Base-by-base conservation (phyloP, 2,329 filamentous ascomycete genomes). In the Talaromyces sp. region DNA sequence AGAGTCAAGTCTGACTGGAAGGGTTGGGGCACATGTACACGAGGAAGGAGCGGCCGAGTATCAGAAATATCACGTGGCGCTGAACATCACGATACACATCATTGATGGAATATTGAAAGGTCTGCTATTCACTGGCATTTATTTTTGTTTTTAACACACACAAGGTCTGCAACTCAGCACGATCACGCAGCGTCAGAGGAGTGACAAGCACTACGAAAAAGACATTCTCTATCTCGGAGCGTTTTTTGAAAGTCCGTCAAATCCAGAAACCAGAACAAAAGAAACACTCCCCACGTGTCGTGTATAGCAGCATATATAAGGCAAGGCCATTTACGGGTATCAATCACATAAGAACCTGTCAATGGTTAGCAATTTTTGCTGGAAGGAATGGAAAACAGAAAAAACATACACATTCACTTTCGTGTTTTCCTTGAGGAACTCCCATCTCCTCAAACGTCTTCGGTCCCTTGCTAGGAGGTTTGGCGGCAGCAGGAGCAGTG, bases 401-500 rank as follows among this genome's bases (percentile, higher is more conserved):
- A 35, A 24, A n/a, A 80, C 84, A 79, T 85, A 97, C 92, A 80
- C 93, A 99, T 76, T 97, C 92, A 66, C 85, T 85, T n/a, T 96
- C 90, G 63, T 88, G 84, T 75, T 94, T 92, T 54, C 83, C 87
- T 68, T 87, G 84, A 7, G 92, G 91, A 67, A 99, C 93, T 43
- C 94, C 94, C 94, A 99, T 99, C 72, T 95, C 92, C 72, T 97
- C 93, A 74, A 99, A 99, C 0, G 94, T 97, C 68, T 94, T 91
- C 0, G 94, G 93, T 11, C 93, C 94, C 71, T 92, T 90, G 55
- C 82, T 83, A 32, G 84, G 72, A 63, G 69, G 61, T 57, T 69
- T 69, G 21, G 57, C 43, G 12, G 43, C 19, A 8, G 72, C 62
- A 14, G 72, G 73, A 62, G 65, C 59, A 38, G 66, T 65, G 21